Base-by-base conservation (phyloP, 495 filamentous ascomycete species). In the Xylaria curta region DNA sequence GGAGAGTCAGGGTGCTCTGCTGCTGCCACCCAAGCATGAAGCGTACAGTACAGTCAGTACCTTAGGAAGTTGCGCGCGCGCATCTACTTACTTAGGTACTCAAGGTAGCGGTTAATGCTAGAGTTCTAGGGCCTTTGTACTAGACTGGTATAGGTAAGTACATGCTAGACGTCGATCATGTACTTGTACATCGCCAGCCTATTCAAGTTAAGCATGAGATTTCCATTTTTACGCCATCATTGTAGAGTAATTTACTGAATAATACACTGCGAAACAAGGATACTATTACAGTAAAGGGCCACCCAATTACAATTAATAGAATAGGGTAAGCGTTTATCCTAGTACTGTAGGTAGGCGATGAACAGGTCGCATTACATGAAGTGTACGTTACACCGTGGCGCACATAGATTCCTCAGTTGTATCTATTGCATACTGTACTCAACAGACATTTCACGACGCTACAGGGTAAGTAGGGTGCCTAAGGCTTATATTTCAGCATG, bases 1-100 rank as follows among this genome's bases (percentile, higher is more conserved):
- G 59, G 31, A 64, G 59, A 70, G 68, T 70, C 68, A 70, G 59
- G 68, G 59, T 64, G 40, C 36, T 31, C 3, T 3, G 33, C 68
- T 59, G 28, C 66, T 21, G 47, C 53, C 31, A 51, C 26, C 13
- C 58, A 38, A 38, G 58, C 24, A 10, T 38, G 21, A 4, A 56
- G 28, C 31, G 28, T 56, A 56, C n/a, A 26, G 26, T 56, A 56
- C 53, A 12, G 49, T 24, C 53, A 12, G 49, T 24, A 24, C 36
- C 36, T 38, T 8, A 0, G 10, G 26, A 26, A 31, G 28, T 31
- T 31, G 36, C 1, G 60, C 40, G 28, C 38, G 46, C 38, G n/a
- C 21, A 44, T 63, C 15, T 38, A 38, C 36, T 38, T 38, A 38
- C 36, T 38, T 26, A 28, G 60, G n/a, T 28, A 44, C n/a, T 21